Evolutionary conservation across 2,329 filamentous ascomycete genomes (phyloP).

Genomic region (Fusarium sp.): DNA sequence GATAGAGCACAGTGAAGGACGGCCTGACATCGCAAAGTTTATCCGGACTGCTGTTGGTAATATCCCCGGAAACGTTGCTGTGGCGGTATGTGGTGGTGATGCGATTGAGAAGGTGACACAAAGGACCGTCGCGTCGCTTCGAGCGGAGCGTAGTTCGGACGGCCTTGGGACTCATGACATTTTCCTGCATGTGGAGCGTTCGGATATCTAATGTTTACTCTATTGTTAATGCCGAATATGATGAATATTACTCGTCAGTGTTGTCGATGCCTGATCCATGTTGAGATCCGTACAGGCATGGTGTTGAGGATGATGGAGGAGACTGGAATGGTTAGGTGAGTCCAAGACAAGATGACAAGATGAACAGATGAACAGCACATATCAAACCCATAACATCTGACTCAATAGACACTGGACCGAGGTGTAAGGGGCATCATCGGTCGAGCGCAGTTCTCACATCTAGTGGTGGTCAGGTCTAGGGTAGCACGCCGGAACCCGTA

Average conservation of each 20-base stretch:
- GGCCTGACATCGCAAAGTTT: conserved; percentile 39
- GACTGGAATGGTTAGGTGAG: neutral
- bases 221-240: conserved; percentile 9
- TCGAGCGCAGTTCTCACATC: neutral
- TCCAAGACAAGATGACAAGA: neutral
- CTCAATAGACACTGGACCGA: neutral
- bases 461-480: neutral
- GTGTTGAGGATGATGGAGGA: neutral
- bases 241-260: neutral
- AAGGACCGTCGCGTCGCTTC: conserved; percentile 26
- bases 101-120: conserved; percentile 35
- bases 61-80: conserved; percentile 30
- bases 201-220: conserved; percentile 25
- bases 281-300: neutral
- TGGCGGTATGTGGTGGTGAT: conserved; percentile 40
- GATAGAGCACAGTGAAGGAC: conserved; percentile 37
- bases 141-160: conserved; percentile 17
- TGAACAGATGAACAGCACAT: neutral
- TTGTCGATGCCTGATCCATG: neutral
- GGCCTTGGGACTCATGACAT: conserved; percentile 24
- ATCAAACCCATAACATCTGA: neutral
- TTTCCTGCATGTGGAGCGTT: conserved; percentile 39
- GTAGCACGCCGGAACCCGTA: neutral
- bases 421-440: neutral
- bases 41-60: conserved; percentile 26